phyloP scores from a whole-genome alignment of 352 stramenopile genomes.

The Pythium myriotylum region DNA sequence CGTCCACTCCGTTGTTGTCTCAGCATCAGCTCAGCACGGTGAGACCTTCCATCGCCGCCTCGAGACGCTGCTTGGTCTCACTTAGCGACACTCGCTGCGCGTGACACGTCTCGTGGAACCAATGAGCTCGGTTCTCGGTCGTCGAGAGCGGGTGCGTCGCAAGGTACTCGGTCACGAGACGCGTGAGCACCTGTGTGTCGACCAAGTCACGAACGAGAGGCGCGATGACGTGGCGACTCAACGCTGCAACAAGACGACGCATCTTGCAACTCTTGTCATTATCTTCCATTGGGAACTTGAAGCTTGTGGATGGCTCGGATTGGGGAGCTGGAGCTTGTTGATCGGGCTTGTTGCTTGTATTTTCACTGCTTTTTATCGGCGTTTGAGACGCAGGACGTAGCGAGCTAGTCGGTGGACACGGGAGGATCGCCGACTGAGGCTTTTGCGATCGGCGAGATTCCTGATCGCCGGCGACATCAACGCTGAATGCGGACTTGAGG shows the following conservation, averaged over 20 bases:
- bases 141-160: conserved; percentile 4
- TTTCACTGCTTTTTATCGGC: no score
- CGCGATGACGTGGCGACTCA: conserved; percentile 13
- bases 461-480: no score
- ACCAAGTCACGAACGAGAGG: conserved; percentile 7
- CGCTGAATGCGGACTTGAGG: no score
- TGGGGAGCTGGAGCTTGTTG: no score
- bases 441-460: no score
- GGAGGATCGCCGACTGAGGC: no score
- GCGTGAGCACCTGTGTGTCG: conserved; percentile 1
- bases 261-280: neutral
- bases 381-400: no score
- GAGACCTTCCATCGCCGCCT: conserved; percentile 6
- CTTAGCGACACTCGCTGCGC: neutral
- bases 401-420: no score
- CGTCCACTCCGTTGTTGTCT: neutral
- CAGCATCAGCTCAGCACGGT: neutral
- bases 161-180: conserved; percentile 6
- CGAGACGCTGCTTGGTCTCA: neutral
- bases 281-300: neutral
- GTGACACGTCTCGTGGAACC: conserved; percentile 12
- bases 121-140: conserved; percentile 3
- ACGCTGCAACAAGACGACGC: neutral
- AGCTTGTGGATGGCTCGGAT: no score
- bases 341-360: no score